These are phyloP conservation scores for Neodidymelliopsis sp. DNA, from an alignment of 2,329 filamentous ascomycete genomes.

Conservation along the genomic window DNA sequence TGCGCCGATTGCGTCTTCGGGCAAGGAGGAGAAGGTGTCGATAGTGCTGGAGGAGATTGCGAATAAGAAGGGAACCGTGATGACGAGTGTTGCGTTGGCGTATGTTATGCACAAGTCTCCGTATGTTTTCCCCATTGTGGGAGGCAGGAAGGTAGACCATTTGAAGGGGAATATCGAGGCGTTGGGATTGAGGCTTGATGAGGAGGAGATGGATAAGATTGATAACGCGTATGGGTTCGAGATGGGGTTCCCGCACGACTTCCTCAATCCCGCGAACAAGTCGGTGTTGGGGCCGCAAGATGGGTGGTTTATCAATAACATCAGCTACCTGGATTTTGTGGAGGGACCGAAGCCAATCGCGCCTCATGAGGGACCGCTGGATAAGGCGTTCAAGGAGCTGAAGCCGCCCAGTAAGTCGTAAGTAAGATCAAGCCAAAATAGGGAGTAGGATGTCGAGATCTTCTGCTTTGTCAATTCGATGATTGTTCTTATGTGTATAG, in stretches of 20 bases:
- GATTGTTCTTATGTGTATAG: too few species aligned
- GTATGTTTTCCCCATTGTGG: constrained; percentile 76
- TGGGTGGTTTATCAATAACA: constrained; percentile 25
- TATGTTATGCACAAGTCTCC: constrained; percentile 77
- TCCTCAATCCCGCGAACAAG: constrained; percentile 27
- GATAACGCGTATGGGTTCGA: constrained; percentile 69
- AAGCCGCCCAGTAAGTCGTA: background rate
- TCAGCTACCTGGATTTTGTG: constrained; percentile 35
- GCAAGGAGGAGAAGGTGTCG: constrained; percentile 61
- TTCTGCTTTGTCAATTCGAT: too few species aligned
- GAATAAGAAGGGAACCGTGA: constrained; percentile 60
- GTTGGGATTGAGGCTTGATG: constrained; percentile 65
- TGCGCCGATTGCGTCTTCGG: constrained; percentile 40
- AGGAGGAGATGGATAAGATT: constrained; percentile 71
- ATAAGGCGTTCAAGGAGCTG: constrained; percentile 25
- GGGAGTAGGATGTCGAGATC: background rate
- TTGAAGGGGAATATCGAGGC: constrained; percentile 74
- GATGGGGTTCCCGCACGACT: constrained; percentile 66
- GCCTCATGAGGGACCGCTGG: constrained; percentile 36
- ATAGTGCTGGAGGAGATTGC: constrained; percentile 68
- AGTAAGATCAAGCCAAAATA: background rate
- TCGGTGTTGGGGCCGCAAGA: constrained; percentile 37
- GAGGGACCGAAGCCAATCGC: constrained; percentile 30
- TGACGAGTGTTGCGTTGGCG: constrained; percentile 70
- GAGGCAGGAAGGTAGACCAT: constrained; percentile 73